Conservation (phyloP, 2,329 filamentous ascomycete genomes). For the Bipolaris oryzae region DNA sequence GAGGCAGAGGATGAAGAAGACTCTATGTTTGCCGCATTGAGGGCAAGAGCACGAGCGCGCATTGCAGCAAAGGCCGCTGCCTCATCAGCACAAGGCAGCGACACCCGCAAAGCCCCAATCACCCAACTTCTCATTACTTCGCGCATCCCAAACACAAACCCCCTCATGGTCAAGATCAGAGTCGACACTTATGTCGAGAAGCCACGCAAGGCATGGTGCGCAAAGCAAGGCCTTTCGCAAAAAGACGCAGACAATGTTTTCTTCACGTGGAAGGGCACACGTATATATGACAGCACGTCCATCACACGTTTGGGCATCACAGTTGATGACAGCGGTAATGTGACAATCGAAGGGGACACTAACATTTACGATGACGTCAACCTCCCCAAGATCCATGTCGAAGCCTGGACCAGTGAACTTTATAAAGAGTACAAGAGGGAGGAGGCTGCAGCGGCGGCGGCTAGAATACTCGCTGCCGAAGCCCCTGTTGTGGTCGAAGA, state of each 20-base stretch:
- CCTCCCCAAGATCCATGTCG: conserved; percentile 67
- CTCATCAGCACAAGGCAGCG: conserved; percentile 8
- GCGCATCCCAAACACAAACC: conserved; percentile 63
- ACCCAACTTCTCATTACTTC: conserved; percentile 73
- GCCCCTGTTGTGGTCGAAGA: conserved; percentile 22
- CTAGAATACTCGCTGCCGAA: conserved; percentile 49
- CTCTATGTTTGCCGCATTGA: conserved; percentile 35
- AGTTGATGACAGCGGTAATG: conserved; percentile 49
- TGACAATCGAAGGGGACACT: conserved; percentile 48
- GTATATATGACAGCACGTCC: conserved; percentile 77
- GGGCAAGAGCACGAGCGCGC: conserved; percentile 33
- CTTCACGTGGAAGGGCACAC: conserved; percentile 77
- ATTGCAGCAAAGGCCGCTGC: conserved; percentile 24
- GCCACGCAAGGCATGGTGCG: conserved; percentile 73
- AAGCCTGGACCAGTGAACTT: conserved; percentile 74
- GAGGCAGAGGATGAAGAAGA: conserved; percentile 38
- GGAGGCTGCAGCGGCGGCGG: conserved; percentile 33
- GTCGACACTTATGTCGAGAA: conserved; percentile 70
- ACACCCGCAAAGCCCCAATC: conserved; percentile 33
- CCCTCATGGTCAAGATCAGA: conserved; percentile 69
- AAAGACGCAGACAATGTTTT: conserved; percentile 65
- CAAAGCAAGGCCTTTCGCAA: conserved; percentile 61
- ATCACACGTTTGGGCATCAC: conserved; percentile 55
- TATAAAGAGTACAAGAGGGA: conserved; percentile 60
- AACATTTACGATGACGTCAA: conserved; percentile 60